Evolutionary conservation across 805 yeast species (phyloP), one percentile per base, ranked within the genome.

Genomic region (Schizosaccharomyces cryophilus): DNA sequence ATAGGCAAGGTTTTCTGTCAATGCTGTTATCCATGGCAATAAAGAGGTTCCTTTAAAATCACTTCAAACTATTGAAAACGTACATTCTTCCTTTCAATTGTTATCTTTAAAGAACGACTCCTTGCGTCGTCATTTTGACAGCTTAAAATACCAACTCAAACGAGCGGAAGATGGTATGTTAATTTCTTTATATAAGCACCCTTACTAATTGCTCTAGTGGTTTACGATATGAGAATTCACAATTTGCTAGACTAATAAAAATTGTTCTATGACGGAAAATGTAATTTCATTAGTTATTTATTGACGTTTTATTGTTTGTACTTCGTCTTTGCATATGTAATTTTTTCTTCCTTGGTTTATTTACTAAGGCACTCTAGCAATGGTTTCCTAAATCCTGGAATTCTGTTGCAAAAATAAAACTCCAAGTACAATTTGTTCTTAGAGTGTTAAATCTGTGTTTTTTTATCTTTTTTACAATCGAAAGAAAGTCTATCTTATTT

Each of bases 131-230:
- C 63, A 69, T 7, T 63, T 63, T 21, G 72, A 69, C 60, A 54
- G 66, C 24, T 61, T 69, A 42, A 69, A 69, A 60, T 69, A 69
- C 59, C 71, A 69, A 55, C 68, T 68, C 9, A 69, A 69, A 62
- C 68, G 68, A 61, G 66, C 68, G 19, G 72, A 69, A 54, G 71
- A 67, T 54, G 67, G 69, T 29, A 56, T 9, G 60, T 19, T 5
- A 17, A 56, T 21, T 45, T 13, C 24, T 45, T 45, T 45, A 11
- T 45, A 15, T 45, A 9, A 11, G 13, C 9, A 24, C 1, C 7
- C 9, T 7, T 45, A 5, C 26, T 45, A 24, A 45, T 24, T 19
- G 7, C 13, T 13, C 26, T 29, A 51, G 56, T 51, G 21, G 56
- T 51, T 29, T 51, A 51, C n/a, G 56, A 51, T 51, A 21, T 51